Conservation (phyloP, 768 basidiomycete genomes). For the Leccinum truebloodii region DNA sequence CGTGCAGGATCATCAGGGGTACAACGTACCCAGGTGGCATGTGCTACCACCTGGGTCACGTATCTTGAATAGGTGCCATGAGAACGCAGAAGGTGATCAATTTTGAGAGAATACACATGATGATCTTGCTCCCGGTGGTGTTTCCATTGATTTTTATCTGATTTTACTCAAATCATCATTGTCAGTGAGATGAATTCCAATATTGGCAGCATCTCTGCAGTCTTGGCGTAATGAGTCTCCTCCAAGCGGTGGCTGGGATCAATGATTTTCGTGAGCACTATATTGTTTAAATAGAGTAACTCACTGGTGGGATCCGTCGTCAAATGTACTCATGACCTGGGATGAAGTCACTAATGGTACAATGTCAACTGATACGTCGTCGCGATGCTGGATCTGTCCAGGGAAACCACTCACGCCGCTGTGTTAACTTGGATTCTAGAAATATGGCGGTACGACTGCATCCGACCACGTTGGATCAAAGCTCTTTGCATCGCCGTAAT, state of each 20-base stretch:
- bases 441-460: neutral
- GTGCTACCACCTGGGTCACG: conserved; percentile 9
- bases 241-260: neutral
- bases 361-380: neutral
- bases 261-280: conserved; percentile 2
- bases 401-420: conserved; percentile 10
- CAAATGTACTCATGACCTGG: conserved; percentile 2
- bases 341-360: neutral
- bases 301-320: neutral
- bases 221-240: neutral
- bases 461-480: conserved; percentile 1
- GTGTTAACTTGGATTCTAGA: neutral
- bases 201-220: neutral
- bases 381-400: neutral
- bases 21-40: conserved; percentile 5
- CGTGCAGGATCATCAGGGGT: neutral
- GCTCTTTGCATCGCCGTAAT: neutral
- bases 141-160: too few relatives aligned
- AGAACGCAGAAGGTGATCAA: neutral
- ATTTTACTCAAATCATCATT: neutral
- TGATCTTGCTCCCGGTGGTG: neutral
- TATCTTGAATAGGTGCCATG: conserved; percentile 6
- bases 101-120: neutral
- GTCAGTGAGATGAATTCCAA: neutral
- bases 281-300: neutral